Evolutionary conservation across 2,329 filamentous ascomycete species (phyloP), one percentile per base, ranked within the genome.

Genomic region (Bipolaris bicolor): DNA sequence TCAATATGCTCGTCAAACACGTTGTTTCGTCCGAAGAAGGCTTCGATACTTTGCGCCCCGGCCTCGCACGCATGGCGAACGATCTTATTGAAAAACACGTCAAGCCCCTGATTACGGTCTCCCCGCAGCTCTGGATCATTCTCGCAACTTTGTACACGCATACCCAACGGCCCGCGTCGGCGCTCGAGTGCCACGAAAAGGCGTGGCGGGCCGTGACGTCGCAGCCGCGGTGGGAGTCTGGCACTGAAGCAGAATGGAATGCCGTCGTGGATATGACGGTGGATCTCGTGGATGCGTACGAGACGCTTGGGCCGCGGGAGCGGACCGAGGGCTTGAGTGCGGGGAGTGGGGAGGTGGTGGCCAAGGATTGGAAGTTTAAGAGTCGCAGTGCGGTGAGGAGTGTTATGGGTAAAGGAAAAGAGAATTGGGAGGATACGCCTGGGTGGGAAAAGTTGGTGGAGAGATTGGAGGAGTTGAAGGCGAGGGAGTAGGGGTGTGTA

Each of bases 291-390:
- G 88, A 90, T 62, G 86, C 90, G 49, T 91, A 97, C 77, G 90
- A 95, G 78, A 92, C 89, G 73, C 87, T 92, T 66, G 79, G 77
- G 1, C 66, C 77, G 59, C 75, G 75, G 66, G 72, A 79, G 64
- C 72, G 75, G 66, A 86, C 82, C 6, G 85, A 86, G 58, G 84
- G 84, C 1, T 67, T 83, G 55, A 78, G 69, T 0, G 80, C 74
- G 1, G 78, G 77, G 0, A 80, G 77, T 24, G 81, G 82, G 0
- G 86, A 88, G 61, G 71, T 86, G 29, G 87, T 97, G 2, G 91
- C 91, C 2, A 84, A 84, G 57, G 88, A 88, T 69, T 99, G 95
- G 95, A 90, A 86, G 75, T 90, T 90, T 62, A 98, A 97, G 83
- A 91, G 91, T 0, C 83, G 91, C 67, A 96, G 87, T 74, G 93